Evolutionary conservation across 208 protist species (phyloP).

Genomic region (Entamoeba histolytica): DNA sequence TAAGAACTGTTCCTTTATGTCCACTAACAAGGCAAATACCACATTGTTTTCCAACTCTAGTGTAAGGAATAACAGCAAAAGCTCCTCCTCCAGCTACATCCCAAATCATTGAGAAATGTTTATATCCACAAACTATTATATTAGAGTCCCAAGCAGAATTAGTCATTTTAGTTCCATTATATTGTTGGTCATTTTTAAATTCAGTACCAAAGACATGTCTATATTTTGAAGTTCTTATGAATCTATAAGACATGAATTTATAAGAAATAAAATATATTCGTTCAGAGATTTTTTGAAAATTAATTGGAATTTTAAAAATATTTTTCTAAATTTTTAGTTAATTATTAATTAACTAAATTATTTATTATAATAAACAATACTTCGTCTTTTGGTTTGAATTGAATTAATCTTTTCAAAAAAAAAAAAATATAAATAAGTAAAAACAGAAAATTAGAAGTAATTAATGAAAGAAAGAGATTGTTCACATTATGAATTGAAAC

Average conservation of each 20-base stretch:
- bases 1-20: constrained; percentile 40
- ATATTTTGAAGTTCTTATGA: not conserved
- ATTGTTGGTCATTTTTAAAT: not conserved
- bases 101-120: constrained; percentile 41
- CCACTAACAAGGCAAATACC: constrained; percentile 34
- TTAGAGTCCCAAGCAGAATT: constrained; percentile 41
- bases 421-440: too few relatives aligned
- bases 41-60: constrained; percentile 20
- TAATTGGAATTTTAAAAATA: too few relatives aligned
- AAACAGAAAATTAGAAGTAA: too few relatives aligned
- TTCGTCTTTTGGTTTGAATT: too few relatives aligned
- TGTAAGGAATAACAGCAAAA: constrained; percentile 35
- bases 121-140: constrained; percentile 37
- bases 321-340: too few relatives aligned
- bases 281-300: too few relatives aligned
- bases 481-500: too few relatives aligned
- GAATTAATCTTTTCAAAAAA: too few relatives aligned
- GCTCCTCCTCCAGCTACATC: constrained; percentile 43
- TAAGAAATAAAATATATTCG: too few relatives aligned
- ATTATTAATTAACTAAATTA: too few relatives aligned
- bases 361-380: too few relatives aligned
- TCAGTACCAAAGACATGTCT: not conserved
- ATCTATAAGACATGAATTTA: not conserved
- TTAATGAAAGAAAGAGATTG: too few relatives aligned
- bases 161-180: constrained; percentile 33